Conservation (phyloP, 108 stramenopile genomes). For the Fistulifera pelliculosa region DNA sequence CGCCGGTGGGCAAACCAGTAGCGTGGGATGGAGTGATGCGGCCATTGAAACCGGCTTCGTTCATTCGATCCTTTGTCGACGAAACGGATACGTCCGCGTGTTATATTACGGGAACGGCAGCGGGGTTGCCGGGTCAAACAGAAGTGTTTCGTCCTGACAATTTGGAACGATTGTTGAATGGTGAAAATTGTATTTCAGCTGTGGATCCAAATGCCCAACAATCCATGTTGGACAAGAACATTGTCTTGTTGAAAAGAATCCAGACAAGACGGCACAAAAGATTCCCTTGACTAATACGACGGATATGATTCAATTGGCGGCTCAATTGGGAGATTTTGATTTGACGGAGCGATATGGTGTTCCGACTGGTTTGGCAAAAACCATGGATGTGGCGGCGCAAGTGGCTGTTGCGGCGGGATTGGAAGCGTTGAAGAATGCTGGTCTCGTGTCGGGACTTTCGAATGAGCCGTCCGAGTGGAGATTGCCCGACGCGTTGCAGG, state of each 20-base stretch:
- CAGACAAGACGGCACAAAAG: slow-evolving; percentile 50
- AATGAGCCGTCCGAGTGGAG: slow-evolving; percentile 79
- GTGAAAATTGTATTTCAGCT: slow-evolving; percentile 72
- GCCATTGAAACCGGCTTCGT: slow-evolving; percentile 42
- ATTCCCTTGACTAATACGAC: slow-evolving; percentile 43
- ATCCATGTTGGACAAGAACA: slow-evolving; percentile 90
- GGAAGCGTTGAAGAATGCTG: slow-evolving; percentile 91
- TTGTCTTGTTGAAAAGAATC: slow-evolving; percentile 72
- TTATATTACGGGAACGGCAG: slow-evolving; percentile 92
- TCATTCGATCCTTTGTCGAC: slow-evolving; percentile 24
- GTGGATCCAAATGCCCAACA: slow-evolving; percentile 49
- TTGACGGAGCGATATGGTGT: slow-evolving; percentile 81
- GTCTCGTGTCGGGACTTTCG: slow-evolving; percentile 72
- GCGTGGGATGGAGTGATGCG: slow-evolving; percentile 17
- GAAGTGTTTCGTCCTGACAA: slow-evolving; percentile 70
- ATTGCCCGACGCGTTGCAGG: slow-evolving; percentile 85
- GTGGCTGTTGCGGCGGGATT: slow-evolving; percentile 93
- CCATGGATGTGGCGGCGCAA: slow-evolving; percentile 95
- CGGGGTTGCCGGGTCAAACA: slow-evolving; percentile 78
- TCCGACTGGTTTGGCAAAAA: slow-evolving; percentile 76
- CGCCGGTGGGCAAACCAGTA: slow-evolving; percentile 55
- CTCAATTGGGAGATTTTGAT: slow-evolving; percentile 75
- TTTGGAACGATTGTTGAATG: slow-evolving; percentile 63
- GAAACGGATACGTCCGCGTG: slow-evolving; percentile 33
- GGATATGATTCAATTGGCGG: slow-evolving; percentile 81